These are phyloP conservation scores for Tulasnella sp. DNA, from an alignment of 768 basidiomycete species.

Conservation along the genomic window DNA sequence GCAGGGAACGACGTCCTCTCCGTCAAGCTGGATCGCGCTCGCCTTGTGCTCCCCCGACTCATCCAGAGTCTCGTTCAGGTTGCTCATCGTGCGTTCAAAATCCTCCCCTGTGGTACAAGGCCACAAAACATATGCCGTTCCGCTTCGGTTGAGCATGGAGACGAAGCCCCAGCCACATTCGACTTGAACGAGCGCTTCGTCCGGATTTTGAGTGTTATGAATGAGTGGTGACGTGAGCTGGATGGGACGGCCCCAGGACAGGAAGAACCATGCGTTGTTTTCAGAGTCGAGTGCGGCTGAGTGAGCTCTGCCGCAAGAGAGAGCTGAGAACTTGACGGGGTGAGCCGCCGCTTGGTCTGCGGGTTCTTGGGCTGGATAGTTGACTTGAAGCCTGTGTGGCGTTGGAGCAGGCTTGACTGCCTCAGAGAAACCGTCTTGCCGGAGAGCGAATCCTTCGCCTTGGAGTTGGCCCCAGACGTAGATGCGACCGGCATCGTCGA, in stretches of 20 bases:
- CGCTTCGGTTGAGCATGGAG: slow-evolving; percentile 61
- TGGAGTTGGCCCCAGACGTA: slow-evolving; percentile 76
- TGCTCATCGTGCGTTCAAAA: slow-evolving; percentile 33
- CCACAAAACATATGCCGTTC: slow-evolving; percentile 71
- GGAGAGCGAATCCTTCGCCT: slow-evolving; percentile 37
- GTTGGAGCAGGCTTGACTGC: slow-evolving; percentile 41
- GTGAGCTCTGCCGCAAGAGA: slow-evolving; percentile 72
- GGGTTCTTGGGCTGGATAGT: slow-evolving; percentile 42
- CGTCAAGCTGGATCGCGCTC: slow-evolving; percentile 29
- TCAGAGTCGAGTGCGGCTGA: slow-evolving; percentile 54
- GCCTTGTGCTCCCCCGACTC: slow-evolving; percentile 26
- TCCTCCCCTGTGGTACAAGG: slow-evolving; percentile 38
- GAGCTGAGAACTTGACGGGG: slow-evolving; percentile 12
- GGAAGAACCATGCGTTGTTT: slow-evolving; percentile 62
- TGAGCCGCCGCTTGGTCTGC: too few relatives aligned
- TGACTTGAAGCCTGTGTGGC: slow-evolving; percentile 55
- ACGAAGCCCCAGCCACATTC: slow-evolving; percentile 79
- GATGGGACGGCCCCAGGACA: slow-evolving; percentile 73
- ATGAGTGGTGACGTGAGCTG: slow-evolving; percentile 33
- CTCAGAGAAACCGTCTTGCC: slow-evolving; percentile 50
- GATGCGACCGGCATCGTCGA: slow-evolving; percentile 65
- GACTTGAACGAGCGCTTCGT: slow-evolving; percentile 45
- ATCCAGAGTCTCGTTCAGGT: slow-evolving; percentile 38
- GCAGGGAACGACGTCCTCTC: slow-evolving; percentile 48
- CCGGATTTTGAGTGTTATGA: slow-evolving; percentile 32